Base-by-base conservation (phyloP, 768 basidiomycete genomes). In the Polyporus arcularius region DNA sequence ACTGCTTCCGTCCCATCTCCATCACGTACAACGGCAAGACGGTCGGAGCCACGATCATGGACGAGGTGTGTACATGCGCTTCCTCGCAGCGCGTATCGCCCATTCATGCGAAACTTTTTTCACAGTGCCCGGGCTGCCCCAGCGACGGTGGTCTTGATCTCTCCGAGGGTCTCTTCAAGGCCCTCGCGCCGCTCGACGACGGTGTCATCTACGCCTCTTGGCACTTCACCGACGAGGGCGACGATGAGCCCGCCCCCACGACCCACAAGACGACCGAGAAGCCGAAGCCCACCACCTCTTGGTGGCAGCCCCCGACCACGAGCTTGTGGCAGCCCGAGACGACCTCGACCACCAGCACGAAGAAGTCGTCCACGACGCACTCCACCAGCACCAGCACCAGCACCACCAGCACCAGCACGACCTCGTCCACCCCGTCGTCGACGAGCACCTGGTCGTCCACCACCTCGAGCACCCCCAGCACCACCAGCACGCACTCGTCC, bases 41-140 rank as follows among this genome's bases (percentile, higher is more conserved):
- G 1, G 75, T 85, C 11, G 57, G 56, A 1, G 90, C 90, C 4
- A 72, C 64, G 1, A 83, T 93, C 67, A 78, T 80, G 74, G 90
- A 92, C 71, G 72, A 81, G 84, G 88, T 86, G 52, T 63, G 68
- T 52, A 46, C 26, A 26, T 38, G 38, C 32, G 14, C 51, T 15
- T 16, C 31, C 38, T 16, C 16, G 5, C 41, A 16, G 26, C 43
- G 21, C 31, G 21, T 26, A 8, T 45, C 11, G 28, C 53, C 46
- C 31, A 45, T 21, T 35, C 11, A 16, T 58, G 6, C 21, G 2
- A 26, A 26, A 49, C 21, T 14, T 30, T 12, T 10, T 12, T 40
- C 21, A n/a, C 62, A 89, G 83, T 91, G 90, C 70, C 83, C 85
- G 47, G 82, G 80, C 18, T 93, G 91, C 70, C 83, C 84, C 28